phyloP scores from a whole-genome alignment of 2,329 filamentous ascomycete species.

The Xylogone sp. region DNA sequence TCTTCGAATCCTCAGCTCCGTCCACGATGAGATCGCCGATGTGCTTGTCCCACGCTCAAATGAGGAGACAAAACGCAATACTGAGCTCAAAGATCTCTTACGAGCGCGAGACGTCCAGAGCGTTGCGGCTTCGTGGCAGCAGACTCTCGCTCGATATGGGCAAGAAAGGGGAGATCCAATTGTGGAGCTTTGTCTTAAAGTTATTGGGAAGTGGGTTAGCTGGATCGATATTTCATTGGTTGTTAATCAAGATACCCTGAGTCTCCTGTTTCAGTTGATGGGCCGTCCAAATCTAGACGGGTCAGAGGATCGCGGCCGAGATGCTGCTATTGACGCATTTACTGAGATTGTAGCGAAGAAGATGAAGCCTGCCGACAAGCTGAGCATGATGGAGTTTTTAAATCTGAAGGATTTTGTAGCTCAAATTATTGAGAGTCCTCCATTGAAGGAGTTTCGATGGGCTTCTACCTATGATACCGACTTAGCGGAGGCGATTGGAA shows the following conservation, averaged over 20 bases:
- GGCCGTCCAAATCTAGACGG: constrained; percentile 63
- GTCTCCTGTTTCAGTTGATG: constrained; percentile 79
- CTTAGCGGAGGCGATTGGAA: constrained; percentile 89
- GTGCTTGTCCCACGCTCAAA: constrained; percentile 76
- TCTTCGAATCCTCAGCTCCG: constrained; percentile 79
- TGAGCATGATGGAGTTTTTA: constrained; percentile 87
- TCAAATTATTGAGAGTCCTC: constrained; percentile 79
- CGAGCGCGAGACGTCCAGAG: constrained; percentile 83
- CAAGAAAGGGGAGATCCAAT: constrained; percentile 63
- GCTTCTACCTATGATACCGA: constrained; percentile 92
- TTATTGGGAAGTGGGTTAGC: constrained; percentile 96
- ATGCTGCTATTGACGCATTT: constrained; percentile 90
- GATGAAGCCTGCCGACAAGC: constrained; percentile 92
- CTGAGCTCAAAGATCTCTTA: constrained; percentile 85
- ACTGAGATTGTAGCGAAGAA: constrained; percentile 97
- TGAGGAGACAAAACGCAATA: constrained; percentile 79
- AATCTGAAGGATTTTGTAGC: constrained; percentile 82
- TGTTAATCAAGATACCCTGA: constrained; percentile 85
- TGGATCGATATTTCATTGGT: constrained; percentile 97
- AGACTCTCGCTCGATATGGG: constrained; percentile 70
- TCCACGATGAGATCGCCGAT: constrained; percentile 97
- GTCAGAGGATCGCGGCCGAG: constrained; percentile 73
- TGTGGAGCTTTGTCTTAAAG: constrained; percentile 82
- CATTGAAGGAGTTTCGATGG: constrained; percentile 72
- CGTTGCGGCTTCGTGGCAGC: constrained; percentile 86